Evolutionary conservation across 495 filamentous ascomycete genomes (phyloP), one percentile per base, ranked within the genome.

Genomic region (Glonium stellatum): DNA sequence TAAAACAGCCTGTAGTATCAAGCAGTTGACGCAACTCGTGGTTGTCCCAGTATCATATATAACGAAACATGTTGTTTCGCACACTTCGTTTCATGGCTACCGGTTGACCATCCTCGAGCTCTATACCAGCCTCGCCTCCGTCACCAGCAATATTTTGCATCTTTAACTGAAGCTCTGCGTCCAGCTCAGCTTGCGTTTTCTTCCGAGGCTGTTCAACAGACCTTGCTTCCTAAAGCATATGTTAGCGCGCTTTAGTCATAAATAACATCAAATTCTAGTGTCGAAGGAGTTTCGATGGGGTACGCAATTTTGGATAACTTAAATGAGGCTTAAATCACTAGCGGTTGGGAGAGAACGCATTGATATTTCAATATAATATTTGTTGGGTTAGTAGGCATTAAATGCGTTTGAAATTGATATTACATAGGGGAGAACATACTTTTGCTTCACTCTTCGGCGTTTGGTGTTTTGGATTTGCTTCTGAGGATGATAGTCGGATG

Each of bases 41-140:
- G 4, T 4, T 44, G 39, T 4, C 21, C 21, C 48, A 15, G 22
- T 18, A 42, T 60, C 47, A 85, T 31, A 84, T 87, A 61, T 83
- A 77, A 31, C 84, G 75, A 65, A 92, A 92, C 87, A 91, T 91
- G 63, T 92, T 90, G 42, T 86, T 81, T 64, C 77, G 84, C 6
- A 92, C 89, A 34, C 84, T 77, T 48, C 88, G 76, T 72, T 92
- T 93, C 87, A 92, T 88, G 0, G 85, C 76, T 9, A 80, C 82
- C 0, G 88, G 82, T 67, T 86, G 77, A 0, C 90, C 89, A 63
- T 92, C 80, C 69, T 92, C 88, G 61, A 86, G 84, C 73, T 92
- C 89, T 9, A 92, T 76, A 1, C 90, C 90, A n/a, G 86, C 77
- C 41, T 78, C 82, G 6, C 89, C 90, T 31, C 89, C 89, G 18